A percentile compares a stretch with the other conserved stretches of the same genome.
Conservation (phyloP, 2,329 filamentous ascomycete genomes). For the Aspergillus aculeatinus region DNA sequence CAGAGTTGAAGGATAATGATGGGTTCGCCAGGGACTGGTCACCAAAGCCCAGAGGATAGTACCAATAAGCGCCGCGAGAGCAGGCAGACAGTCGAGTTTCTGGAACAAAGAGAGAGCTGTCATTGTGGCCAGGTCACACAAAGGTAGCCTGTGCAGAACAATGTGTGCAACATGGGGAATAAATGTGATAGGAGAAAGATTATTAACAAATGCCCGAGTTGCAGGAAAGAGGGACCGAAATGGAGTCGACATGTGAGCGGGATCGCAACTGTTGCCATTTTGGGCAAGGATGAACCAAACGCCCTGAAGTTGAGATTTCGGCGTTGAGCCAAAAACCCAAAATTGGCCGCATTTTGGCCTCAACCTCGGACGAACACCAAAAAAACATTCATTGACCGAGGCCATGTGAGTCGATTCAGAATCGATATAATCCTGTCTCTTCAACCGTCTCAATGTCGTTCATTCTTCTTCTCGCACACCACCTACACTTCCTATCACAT, state of each 20-base stretch:
- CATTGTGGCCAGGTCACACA: neutral
- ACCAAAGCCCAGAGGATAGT: conserved; percentile 30
- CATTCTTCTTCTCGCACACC: neutral
- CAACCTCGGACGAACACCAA: neutral
- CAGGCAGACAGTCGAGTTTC: conserved; percentile 37
- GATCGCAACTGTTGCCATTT: conserved; percentile 21
- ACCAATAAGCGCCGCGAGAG: conserved; percentile 27
- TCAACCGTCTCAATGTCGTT: neutral
- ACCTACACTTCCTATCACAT: conserved; percentile 4
- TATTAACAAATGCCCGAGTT: neutral
- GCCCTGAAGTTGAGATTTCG: neutral
- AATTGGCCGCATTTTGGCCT: neutral
- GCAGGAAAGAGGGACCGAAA: neutral
- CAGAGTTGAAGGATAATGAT: conserved; percentile 30
- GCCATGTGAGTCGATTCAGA: neutral
- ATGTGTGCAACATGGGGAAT: neutral
- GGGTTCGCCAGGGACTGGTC: conserved; percentile 29
- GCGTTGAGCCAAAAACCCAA: neutral
- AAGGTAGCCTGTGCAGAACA: neutral
- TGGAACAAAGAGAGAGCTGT: conserved; percentile 26
- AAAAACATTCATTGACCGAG: neutral
- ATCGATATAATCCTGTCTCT: neutral
- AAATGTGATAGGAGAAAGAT: neutral
- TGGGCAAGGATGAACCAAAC: conserved; percentile 13
- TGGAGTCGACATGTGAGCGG: neutral